Base-by-base conservation (phyloP, 2,329 filamentous ascomycete genomes). In the Akanthomyces dipterigenus region DNA sequence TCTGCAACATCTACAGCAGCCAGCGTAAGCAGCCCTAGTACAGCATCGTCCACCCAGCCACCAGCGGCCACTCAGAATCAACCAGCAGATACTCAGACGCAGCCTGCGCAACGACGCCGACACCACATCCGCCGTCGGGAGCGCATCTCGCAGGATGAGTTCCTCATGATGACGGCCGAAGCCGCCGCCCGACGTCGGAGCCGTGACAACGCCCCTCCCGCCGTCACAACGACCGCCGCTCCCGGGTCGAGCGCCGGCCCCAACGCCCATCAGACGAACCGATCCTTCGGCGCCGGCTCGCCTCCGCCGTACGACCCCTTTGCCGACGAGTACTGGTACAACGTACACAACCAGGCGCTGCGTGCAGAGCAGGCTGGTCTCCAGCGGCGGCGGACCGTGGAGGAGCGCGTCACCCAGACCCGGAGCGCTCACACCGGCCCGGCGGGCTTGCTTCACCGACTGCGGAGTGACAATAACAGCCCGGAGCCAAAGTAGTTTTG, bases 391-490 rank as follows among this genome's bases (percentile, higher is more conserved):
- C n/a, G 20, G 43, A 14, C 20, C 6, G 11, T 8, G 20, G 43
- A 46, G n/a, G 43, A 46, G 43, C 43, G 43, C n/a, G 43, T 24
- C n/a, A 9, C 3, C 16, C 46, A 59, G n/a, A 31, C 56, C 31
- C 26, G 45, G 56, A 31, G 56, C 46, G 50, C 50, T 36, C 51
- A 48, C 56, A 59, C 46, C 34, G 48, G 46, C 31, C 46, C 51
- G 46, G 45, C 56, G 7, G 42, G 38, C 20, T 28, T 40, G 4
- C 45, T 59, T 31, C 43, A 46, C 9, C 43, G 43, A 14, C 43
- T 46, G 20, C n/a, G 22, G n/a, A 46, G 22, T 22, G 26, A 43
- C 18, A 43, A 20, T n/a, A 43, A 46, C 20, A 46, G 22, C 8
- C 43, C 43, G 11, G 43, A 46, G 20, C n/a, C 6, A 24, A 46